phyloP scores from a whole-genome alignment of 1,284 basidiomycete species.

The Naganishia albida region DNA sequence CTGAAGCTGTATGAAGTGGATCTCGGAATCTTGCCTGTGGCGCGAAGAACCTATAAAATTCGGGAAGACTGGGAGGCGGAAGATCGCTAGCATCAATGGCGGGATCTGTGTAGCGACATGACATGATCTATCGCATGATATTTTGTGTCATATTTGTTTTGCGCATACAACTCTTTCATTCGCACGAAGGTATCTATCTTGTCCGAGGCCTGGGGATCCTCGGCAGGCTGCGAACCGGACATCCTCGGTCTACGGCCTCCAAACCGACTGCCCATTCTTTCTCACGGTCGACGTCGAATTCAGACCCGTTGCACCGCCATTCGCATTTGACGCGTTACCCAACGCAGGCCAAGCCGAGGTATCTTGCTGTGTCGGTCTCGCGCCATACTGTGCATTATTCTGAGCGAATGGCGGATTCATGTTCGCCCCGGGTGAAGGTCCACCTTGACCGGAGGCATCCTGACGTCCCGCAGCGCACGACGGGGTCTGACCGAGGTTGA shows the following conservation, averaged over 20 bases:
- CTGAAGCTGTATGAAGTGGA: conserved; percentile 40
- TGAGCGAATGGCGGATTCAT: not conserved
- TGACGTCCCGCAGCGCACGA: not conserved
- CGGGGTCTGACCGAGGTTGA: not conserved
- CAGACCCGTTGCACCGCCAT: not conserved
- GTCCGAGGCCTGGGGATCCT: not conserved
- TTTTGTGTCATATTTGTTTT: not conserved
- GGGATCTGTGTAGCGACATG: not conserved
- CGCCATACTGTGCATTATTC: not conserved
- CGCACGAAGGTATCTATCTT: not conserved
- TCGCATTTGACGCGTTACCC: not conserved
- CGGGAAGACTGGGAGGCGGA: conserved; percentile 40
- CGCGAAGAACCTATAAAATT: conserved; percentile 45
- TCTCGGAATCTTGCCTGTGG: conserved; percentile 41
- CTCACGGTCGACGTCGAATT: not conserved
- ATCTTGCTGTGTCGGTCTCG: conserved; percentile 6
- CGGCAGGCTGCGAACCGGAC: not conserved
- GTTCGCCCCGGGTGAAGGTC: not conserved
- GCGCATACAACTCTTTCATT: conserved; percentile 6
- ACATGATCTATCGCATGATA: not conserved
- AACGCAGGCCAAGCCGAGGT: conserved; percentile 7
- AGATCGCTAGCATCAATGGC: not conserved
- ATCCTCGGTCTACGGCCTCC: conserved; percentile 4
- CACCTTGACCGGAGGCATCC: not conserved
- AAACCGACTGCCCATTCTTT: conserved; percentile 18